A percentile compares a stretch with the other conserved stretches of the same genome.
phyloP scores from a whole-genome alignment of 1,284 basidiomycete species.

The Sanghuangporus baumii region DNA sequence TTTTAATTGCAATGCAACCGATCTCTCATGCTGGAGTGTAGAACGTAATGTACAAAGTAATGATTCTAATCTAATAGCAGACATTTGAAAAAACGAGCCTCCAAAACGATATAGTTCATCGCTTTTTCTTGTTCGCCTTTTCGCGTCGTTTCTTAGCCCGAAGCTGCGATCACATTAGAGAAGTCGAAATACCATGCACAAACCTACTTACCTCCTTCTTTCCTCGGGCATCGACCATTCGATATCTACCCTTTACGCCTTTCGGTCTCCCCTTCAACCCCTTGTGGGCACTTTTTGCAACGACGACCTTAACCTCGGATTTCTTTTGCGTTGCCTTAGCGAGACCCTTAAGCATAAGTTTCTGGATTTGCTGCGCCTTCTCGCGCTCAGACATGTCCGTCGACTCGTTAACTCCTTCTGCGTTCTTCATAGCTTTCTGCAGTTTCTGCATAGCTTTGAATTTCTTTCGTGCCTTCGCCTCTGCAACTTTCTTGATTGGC shows the following conservation, averaged over 20 bases:
- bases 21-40: constrained; percentile 8
- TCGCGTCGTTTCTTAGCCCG: constrained; percentile 68
- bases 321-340: constrained; percentile 63
- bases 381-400: constrained; percentile 90
- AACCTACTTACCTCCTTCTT: constrained; percentile 64
- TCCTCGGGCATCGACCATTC: constrained; percentile 89
- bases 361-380: constrained; percentile 91
- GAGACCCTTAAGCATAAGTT: constrained; percentile 80
- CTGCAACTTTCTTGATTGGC: constrained; percentile 98
- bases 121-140: constrained; percentile 56
- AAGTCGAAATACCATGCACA: background rate
- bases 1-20: background rate
- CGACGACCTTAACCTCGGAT: constrained; percentile 84
- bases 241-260: constrained; percentile 90
- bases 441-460: constrained; percentile 80
- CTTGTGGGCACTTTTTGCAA: constrained; percentile 87
- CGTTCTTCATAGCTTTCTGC: constrained; percentile 94
- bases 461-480: constrained; percentile 98
- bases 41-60: constrained; percentile 16
- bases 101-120: constrained; percentile 3
- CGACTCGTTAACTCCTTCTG: constrained; percentile 89
- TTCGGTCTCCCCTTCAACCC: constrained; percentile 92
- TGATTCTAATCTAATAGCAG: constrained; percentile 8
- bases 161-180: constrained; percentile 37
- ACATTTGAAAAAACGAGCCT: constrained; percentile 15